phyloP scores from a whole-genome alignment of 2,329 filamentous ascomycete genomes.

The Huntiella decipiens region DNA sequence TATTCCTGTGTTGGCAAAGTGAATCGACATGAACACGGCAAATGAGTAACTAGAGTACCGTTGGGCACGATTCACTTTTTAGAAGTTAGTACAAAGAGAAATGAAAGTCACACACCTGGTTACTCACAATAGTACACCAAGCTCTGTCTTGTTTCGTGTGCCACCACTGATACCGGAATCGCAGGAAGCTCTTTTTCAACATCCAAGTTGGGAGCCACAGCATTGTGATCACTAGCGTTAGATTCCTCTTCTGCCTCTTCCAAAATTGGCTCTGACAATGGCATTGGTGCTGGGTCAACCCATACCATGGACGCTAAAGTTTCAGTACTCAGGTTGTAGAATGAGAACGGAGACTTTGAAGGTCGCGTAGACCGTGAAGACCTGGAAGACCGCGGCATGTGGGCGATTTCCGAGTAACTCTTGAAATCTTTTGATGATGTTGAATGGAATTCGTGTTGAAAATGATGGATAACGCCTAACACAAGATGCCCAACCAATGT shows the following conservation, averaged over 20 bases:
- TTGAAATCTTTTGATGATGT: not conserved
- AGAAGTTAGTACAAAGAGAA: not conserved
- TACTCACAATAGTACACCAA: slow-evolving; percentile 51
- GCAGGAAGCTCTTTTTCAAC: slow-evolving; percentile 21
- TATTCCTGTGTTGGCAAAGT: slow-evolving; percentile 64
- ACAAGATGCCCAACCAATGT: too few relatives aligned
- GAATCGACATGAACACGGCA: slow-evolving; percentile 54
- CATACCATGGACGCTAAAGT: slow-evolving; percentile 40
- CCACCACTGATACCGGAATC: slow-evolving; percentile 30
- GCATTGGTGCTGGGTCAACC: slow-evolving; percentile 70
- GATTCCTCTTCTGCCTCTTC: slow-evolving; percentile 24
- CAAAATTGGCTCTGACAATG: slow-evolving; percentile 41
- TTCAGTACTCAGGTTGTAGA: slow-evolving; percentile 9
- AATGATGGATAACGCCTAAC: too few relatives aligned
- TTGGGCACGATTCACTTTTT: slow-evolving; percentile 53
- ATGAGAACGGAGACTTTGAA: slow-evolving; percentile 7
- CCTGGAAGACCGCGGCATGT: slow-evolving; percentile 4
- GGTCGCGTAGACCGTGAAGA: slow-evolving; percentile 2
- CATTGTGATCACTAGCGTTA: slow-evolving; percentile 16
- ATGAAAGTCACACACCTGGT: too few relatives aligned
- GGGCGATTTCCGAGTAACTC: not conserved
- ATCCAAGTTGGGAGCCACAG: slow-evolving; percentile 17
- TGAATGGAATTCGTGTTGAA: too few relatives aligned
- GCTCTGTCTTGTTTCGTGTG: slow-evolving; percentile 3
- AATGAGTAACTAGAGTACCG: slow-evolving; percentile 80